Evolutionary conservation across 2,329 filamentous ascomycete species (phyloP), one percentile per base, ranked within the genome.

Genomic region (Aureobasidium lini): DNA sequence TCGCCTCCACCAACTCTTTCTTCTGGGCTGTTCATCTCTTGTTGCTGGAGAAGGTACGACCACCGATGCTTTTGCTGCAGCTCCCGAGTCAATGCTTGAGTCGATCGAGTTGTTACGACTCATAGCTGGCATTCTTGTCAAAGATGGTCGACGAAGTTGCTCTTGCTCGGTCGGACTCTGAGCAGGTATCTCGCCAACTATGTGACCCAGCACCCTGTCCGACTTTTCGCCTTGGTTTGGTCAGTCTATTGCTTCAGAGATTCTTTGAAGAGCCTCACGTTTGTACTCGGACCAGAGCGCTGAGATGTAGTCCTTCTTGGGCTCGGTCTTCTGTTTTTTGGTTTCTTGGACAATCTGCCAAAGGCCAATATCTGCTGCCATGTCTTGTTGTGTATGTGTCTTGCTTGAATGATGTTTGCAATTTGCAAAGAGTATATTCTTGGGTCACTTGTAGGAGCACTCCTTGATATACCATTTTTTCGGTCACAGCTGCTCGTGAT

Each of bases 201-300:
- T 43, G 11, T 43, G 50, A 10, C 50, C 50, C 29, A 54, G n/a
- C 39, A 34, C 28, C 29, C n/a, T 54, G 23, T 40, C 36, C 42
- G 50, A 43, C 11, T 34, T 15, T 8, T 54, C 50, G 23, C 50
- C 50, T 54, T 32, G 50, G 6, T 13, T 16, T 28, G 15, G 28
- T 54, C 15, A 54, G 37, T 28, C 23, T 7, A 16, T 4, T 13
- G 6, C 28, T 39, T 6, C 7, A n/a, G 13, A 15, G n/a, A 4
- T 9, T 54, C 2, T 7, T 32, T 9, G 16, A 23, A 15, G 3
- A 32, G 28, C 8, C 23, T 54, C 16, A 54, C 50, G 37, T 28
- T 54, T 54, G 50, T 54, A 43, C 15, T 54, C 50, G 8, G 50
- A 37, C 36, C 39, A 54, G 28, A 54, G 37, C 9, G 50, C 28